Base-by-base conservation (phyloP, 2,329 filamentous ascomycete species). In the Talaromyces verruculosus region DNA sequence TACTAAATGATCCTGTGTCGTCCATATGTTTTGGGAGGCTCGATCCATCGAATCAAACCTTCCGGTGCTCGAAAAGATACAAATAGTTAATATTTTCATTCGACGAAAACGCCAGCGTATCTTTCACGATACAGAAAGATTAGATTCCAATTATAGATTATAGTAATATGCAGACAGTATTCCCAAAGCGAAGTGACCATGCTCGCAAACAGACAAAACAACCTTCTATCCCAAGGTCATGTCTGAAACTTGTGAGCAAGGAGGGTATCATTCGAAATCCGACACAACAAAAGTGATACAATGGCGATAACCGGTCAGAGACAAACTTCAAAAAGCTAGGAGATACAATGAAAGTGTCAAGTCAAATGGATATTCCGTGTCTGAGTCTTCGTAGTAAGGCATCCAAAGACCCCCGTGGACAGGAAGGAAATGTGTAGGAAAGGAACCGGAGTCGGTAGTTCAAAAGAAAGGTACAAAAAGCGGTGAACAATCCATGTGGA, bases 261-360 rank as follows among this genome's bases (percentile, higher is more conserved):
- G 39, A 10, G 57, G 57, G 57, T 60, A 60, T 60, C 57, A 60
- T 60, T 60, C 17, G 53, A 39, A 41, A 43, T 7, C 57, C 57
- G 35, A 59, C 37, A 41, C 13, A 30, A 60, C 19, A 41, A 33
- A 41, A 60, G 25, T 30, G 37, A 60, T 45, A 60, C 19, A 33
- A 57, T 35, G 28, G 25, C 7, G 13, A 43, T 15, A 35, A 51
- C 15, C 17, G 47, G 22, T 30, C 1, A 64, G 7, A 25, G 5
- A 1, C 30, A 41, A 53, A 35, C 4, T 13, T 25, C 19, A 64
- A 60, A 60, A 39, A n/a, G 19, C 13, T 17, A 10, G 47, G 28
- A 6, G 13, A 49, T 15, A 47, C n/a, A 59, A 28, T 39, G 7
- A 60, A 25, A 61, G 17, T 7, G n/a, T n/a, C 55, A 35, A 10